Evolutionary conservation across 2,329 filamentous ascomycete genomes (phyloP), one percentile per base, ranked within the genome.

Genomic region (Neopestalotiopsis sp.): DNA sequence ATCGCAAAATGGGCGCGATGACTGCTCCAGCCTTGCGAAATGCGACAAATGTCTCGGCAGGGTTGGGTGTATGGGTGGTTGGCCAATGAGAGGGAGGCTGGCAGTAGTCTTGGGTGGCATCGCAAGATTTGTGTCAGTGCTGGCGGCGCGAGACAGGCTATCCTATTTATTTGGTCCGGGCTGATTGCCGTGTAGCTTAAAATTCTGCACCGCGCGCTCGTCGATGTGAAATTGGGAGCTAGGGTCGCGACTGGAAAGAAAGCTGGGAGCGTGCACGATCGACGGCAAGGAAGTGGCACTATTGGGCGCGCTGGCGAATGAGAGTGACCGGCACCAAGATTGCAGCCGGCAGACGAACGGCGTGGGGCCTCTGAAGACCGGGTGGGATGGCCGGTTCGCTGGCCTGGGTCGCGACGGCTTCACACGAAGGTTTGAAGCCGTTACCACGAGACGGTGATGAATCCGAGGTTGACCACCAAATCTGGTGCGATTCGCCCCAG

Each of bases 331-430:
- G 34, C 10, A 24, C 30, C 34, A 45, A 67, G 65, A 67, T 67
- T 67, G 65, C 65, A 38, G 52, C 58, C 65, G 65, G 65, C 65
- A 60, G 65, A 52, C 65, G 65, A 24, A 20, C 52, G 52, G 65
- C 38, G 52, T 67, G 65, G 52, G 65, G 20, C 38, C 32, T 52
- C 4, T 10, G 65, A 34, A 78, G 17, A 52, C 45, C 73, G 72
- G 77, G 71, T 70, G 74, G 67, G 9, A 78, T 75, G 75, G 86
- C 81, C 70, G 82, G 78, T 60, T n/a, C 42, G 65, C 5, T 58
- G 40, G 63, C 3, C 24, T 58, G 24, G 42, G 17, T 49, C 28
- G 49, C 28, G 42, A 28, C n/a, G 13, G 61, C 61, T 34, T 52
- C 7, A 30, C 24, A 32, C 5, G n/a, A 52, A 6, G 20, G 61